Evolutionary conservation across 1,284 basidiomycete species (phyloP), one percentile per base, ranked within the genome.

Genomic region (Spongiforma sp.): DNA sequence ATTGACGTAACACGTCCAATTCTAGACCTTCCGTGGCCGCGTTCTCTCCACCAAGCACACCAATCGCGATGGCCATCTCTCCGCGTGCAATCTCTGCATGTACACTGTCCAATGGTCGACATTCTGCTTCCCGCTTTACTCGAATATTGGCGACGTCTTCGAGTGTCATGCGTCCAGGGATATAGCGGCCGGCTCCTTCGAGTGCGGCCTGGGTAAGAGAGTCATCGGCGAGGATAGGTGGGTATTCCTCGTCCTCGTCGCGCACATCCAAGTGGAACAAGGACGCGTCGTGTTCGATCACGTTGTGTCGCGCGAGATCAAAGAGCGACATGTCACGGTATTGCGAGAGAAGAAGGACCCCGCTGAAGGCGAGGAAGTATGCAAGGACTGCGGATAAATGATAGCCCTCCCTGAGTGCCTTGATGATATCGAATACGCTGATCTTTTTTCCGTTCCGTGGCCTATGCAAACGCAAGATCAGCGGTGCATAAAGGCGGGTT

Each of bases 1-100:
- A 89, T 17, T 73, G 70, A 37, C 78, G 76, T 43, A 87, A 71
- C 68, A 80, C 78, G 34, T 83, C 81, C 3, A 82, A 71, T 0
- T 83, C 83, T 5, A 86, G 72, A 0, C 84, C 86, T 0, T 68
- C 61, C 63, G 67, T 69, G 57, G 36, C 62, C 4, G 65, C 71
- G 8, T 65, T 60, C 32, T 60, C 65, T 36, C 78, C 77, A 1
- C 71, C 74, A 8, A 78, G 70, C 2, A 86, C 78, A 1, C 84
- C 82, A 26, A 89, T 73, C 7, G 88, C 85, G 60, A 91, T 81
- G 0, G 83, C 87, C 74, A 88, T 82, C 73, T 91, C 89, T n/a
- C 89, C 89, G 26, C 86, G 80, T 9, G 89, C 85, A 62, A 91
- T 83, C 70, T 84, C 82, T 1, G 80, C 77, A 66, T 87, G 86